These are phyloP conservation scores for Diaporthe australafricana DNA, from an alignment of 2,329 filamentous ascomycete genomes.

Conservation along the genomic window DNA sequence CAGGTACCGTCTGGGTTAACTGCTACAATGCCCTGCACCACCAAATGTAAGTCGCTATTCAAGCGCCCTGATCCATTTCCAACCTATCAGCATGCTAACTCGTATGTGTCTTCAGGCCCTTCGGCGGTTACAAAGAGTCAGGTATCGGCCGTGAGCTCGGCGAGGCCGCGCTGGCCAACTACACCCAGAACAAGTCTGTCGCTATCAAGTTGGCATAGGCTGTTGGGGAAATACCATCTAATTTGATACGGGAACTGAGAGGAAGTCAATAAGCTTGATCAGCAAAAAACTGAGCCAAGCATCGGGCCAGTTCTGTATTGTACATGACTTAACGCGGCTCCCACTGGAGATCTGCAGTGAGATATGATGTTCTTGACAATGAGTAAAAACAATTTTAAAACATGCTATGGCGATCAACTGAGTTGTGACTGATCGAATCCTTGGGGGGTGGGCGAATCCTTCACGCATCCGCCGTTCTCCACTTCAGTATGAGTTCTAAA, in stretches of 20 bases:
- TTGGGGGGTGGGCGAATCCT: neutral
- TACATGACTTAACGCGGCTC: neutral
- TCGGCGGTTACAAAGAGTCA: constrained; percentile 82
- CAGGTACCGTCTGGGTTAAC: constrained; percentile 74
- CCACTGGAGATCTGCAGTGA: neutral
- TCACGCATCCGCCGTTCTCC: neutral
- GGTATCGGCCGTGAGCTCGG: constrained; percentile 84
- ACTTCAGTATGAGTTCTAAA: too few relatives aligned
- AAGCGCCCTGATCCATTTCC: neutral
- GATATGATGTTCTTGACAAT: neutral
- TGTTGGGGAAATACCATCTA: neutral
- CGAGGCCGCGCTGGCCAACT: constrained; percentile 74
- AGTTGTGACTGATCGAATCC: neutral
- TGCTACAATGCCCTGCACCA: constrained; percentile 49
- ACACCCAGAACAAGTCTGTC: constrained; percentile 71
- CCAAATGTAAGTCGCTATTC: constrained; percentile 43
- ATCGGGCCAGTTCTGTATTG: constrained; percentile 4
- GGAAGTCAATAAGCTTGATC: neutral
- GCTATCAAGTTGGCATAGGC: constrained; percentile 30
- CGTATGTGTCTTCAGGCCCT: constrained; percentile 48
- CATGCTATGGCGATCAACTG: neutral
- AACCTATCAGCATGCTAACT: constrained; percentile 22
- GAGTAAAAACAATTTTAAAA: neutral
- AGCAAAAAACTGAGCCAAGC: neutral
- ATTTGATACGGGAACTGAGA: neutral